A percentile compares a stretch with the other conserved stretches of the same genome.
Evolutionary conservation across 2,329 filamentous ascomycete species (phyloP).

Genomic region (Neonectria faginata): DNA sequence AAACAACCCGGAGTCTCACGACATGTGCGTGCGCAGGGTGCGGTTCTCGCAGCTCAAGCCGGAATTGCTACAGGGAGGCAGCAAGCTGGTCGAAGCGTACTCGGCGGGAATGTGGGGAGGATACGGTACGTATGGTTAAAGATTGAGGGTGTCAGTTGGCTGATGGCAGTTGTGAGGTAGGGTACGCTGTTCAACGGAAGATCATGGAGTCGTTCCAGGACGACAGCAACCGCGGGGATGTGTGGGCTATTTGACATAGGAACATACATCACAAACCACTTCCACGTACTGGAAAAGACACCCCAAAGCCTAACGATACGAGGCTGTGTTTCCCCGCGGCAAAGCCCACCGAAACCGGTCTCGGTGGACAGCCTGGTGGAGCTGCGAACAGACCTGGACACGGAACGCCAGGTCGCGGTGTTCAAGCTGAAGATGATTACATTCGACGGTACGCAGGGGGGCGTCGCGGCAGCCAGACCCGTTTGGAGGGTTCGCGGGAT

Average conservation of each 20-base stretch:
- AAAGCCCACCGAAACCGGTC: neutral
- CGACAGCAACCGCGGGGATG: conserved; percentile 20
- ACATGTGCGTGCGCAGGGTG: conserved; percentile 36
- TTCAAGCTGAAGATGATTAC: conserved; percentile 29
- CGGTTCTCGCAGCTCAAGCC: conserved; percentile 21
- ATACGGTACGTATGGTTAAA: conserved; percentile 26
- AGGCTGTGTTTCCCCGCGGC: conserved; percentile 31
- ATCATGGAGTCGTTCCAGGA: conserved; percentile 30
- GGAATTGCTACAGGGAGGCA: conserved; percentile 32
- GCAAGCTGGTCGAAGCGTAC: conserved; percentile 33
- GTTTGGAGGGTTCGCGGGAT: conserved; percentile 33
- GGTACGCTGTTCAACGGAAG: conserved; percentile 30
- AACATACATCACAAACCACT: conserved; percentile 39
- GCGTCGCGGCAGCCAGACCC: conserved; percentile 32
- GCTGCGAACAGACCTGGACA: conserved; percentile 22
- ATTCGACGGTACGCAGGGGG: conserved; percentile 30
- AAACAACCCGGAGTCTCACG: conserved; percentile 35
- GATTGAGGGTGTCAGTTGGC: neutral
- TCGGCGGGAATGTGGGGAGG: conserved; percentile 37
- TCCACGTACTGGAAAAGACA: conserved; percentile 29
- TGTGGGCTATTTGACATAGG: conserved; percentile 34
- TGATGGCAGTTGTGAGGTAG: neutral
- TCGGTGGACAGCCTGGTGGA: conserved; percentile 34
- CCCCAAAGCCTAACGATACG: conserved; percentile 31
- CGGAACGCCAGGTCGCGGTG: neutral